A percentile compares a stretch with the other conserved stretches of the same genome.
These are phyloP conservation scores for Linnemannia zychae DNA, from an alignment of 192 early-diverging fungal genomes.

Conservation along the genomic window DNA sequence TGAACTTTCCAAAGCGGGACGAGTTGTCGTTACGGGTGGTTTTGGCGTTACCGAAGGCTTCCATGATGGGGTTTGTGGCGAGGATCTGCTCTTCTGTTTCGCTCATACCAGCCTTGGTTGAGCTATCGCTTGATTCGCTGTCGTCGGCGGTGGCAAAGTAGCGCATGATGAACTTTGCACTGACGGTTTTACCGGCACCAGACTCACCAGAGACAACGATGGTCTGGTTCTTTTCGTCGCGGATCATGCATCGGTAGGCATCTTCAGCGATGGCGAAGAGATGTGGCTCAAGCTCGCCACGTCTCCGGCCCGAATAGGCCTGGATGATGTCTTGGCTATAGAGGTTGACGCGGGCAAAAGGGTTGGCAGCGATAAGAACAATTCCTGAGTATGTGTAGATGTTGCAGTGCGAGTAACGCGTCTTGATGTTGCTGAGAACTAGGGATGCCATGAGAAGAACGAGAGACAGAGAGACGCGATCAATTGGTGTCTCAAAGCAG, in stretches of 20 bases:
- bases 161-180: conserved; percentile 97
- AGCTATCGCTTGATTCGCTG: conserved; percentile 61
- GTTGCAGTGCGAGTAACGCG: conserved; percentile 91
- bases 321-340: conserved; percentile 96
- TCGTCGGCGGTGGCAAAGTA: conserved; percentile 92
- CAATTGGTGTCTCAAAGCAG: background rate
- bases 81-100: conserved; percentile 87
- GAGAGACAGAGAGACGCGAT: background rate
- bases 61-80: conserved; percentile 99
- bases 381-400: conserved; percentile 99
- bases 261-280: conserved; percentile 99
- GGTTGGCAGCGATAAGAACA: conserved; percentile 98
- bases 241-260: conserved; percentile 95
- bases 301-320: conserved; percentile 92
- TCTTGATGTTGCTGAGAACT: conserved; percentile 93
- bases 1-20: conserved; percentile 98
- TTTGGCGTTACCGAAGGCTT: conserved; percentile 99
- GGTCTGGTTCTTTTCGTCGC: conserved; percentile 94
- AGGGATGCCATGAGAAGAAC: conserved; percentile 18
- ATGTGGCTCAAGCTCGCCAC: conserved; percentile 97
- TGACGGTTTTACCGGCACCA: conserved; percentile 97
- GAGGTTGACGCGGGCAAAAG: conserved; percentile 87
- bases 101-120: conserved; percentile 70
- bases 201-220: conserved; percentile 98
- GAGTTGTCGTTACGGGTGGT: conserved; percentile 99